Evolutionary conservation across 768 basidiomycete genomes (phyloP).

Genomic region (Cystofilobasidium ferigula): DNA sequence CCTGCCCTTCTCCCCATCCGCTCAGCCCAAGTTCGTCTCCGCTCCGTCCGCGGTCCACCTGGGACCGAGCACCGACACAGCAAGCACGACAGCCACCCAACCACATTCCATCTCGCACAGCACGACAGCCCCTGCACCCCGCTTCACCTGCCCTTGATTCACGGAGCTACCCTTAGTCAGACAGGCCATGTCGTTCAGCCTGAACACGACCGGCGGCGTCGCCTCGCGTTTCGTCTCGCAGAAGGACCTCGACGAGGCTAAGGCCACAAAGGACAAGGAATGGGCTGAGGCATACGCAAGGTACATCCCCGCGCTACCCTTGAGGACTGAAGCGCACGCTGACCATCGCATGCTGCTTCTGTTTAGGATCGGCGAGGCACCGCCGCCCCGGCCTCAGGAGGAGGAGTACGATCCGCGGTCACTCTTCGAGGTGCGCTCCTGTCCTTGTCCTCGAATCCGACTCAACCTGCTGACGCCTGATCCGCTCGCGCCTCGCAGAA

Average conservation of each 20-base stretch:
- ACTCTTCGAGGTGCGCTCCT: conserved; percentile 36
- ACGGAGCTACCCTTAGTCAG: too few relatives aligned
- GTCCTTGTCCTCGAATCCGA: neutral
- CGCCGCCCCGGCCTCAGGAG: conserved; percentile 34
- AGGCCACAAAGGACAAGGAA: conserved; percentile 35
- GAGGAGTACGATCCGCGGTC: conserved; percentile 38
- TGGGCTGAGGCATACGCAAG: conserved; percentile 40
- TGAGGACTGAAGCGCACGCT: neutral
- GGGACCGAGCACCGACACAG: neutral
- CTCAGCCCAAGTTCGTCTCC: neutral
- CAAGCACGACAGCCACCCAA: neutral
- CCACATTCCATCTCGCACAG: too few relatives aligned
- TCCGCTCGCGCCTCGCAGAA: too few relatives aligned
- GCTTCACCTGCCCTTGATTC: too few relatives aligned
- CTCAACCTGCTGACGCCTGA: neutral
- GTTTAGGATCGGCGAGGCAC: conserved; percentile 39
- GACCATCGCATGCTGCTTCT: neutral
- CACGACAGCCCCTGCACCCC: too few relatives aligned
- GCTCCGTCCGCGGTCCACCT: too few relatives aligned
- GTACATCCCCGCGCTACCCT: neutral
- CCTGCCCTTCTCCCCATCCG: too few relatives aligned
- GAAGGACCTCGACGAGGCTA: conserved; percentile 37
- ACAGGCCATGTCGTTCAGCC: conserved; percentile 19
- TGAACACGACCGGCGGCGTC: conserved; percentile 26
- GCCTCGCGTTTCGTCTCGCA: conserved; percentile 39